Evolutionary conservation across 2,329 filamentous ascomycete genomes (phyloP).

Genomic region (Ilyonectria mors-panacis): DNA sequence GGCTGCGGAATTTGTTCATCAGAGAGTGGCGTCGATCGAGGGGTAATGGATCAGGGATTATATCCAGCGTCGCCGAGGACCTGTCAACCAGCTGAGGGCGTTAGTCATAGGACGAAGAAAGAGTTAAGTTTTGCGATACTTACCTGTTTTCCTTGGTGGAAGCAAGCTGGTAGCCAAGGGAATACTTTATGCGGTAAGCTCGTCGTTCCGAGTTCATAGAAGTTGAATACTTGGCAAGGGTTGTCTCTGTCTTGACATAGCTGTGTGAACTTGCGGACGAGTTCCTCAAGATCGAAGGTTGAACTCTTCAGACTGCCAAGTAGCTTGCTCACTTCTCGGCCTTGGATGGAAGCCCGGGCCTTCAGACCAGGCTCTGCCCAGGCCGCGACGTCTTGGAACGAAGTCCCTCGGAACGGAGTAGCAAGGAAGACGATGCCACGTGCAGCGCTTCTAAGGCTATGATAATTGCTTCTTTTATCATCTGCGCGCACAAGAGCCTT

Average conservation of each 20-base stretch:
- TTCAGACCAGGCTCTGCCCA: neutral
- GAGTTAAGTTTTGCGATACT: neutral
- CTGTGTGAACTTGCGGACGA: neutral
- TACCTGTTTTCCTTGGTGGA: neutral
- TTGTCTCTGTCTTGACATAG: neutral
- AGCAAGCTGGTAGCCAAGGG: too few species aligned
- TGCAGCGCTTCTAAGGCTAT: neutral
- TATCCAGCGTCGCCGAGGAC: neutral
- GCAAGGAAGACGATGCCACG: neutral
- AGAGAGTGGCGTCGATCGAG: neutral
- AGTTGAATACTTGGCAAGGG: too few species aligned
- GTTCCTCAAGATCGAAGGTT: neutral
- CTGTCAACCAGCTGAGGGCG: conserved; percentile 5
- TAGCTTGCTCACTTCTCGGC: neutral
- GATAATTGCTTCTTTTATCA: neutral
- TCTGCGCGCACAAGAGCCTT: conserved; percentile 4
- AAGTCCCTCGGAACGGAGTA: neutral
- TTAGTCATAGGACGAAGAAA: neutral
- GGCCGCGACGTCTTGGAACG: neutral
- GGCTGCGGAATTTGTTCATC: conserved; percentile 8
- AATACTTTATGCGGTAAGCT: too few species aligned
- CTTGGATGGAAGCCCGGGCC: neutral
- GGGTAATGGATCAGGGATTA: neutral
- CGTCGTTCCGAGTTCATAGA: neutral
- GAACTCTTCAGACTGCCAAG: neutral